These are phyloP conservation scores for Sarocladium brachiariae DNA, from an alignment of 2,329 filamentous ascomycete species.

Conservation along the genomic window DNA sequence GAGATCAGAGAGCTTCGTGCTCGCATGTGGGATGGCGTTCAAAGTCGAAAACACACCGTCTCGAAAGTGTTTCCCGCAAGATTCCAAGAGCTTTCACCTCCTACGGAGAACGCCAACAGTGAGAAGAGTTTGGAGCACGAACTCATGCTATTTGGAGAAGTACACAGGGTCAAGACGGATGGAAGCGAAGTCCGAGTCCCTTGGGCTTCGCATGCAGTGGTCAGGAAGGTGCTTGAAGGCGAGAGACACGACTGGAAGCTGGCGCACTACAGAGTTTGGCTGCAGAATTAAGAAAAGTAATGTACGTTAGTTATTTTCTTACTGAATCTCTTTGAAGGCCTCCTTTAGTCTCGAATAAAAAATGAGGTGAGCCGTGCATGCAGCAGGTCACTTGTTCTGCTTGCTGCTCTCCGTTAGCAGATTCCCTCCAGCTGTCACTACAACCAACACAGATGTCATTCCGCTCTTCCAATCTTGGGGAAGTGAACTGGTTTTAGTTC, in stretches of 20 bases:
- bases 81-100: constrained; percentile 20
- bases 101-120: neutral
- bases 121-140: constrained; percentile 17
- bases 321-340: too few relatives aligned
- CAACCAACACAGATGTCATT: too few relatives aligned
- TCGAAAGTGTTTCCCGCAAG: constrained; percentile 34
- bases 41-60: constrained; percentile 33
- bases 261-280: constrained; percentile 25
- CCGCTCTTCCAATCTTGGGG: too few relatives aligned
- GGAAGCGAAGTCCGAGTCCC: constrained; percentile 19
- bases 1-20: constrained; percentile 33
- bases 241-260: constrained; percentile 26
- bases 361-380: too few relatives aligned
- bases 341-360: too few relatives aligned
- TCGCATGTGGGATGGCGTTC: constrained; percentile 37
- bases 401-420: too few relatives aligned
- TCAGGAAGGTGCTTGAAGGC: constrained; percentile 18
- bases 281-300: constrained; percentile 20
- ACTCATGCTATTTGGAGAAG: constrained; percentile 14
- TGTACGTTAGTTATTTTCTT: too few relatives aligned
- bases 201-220: constrained; percentile 26
- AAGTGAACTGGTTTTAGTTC: too few relatives aligned
- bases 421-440: too few relatives aligned
- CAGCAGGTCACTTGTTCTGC: too few relatives aligned
- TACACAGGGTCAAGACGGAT: constrained; percentile 19